Evolutionary conservation across 192 early-diverging fungal genomes (phyloP), one percentile per base, ranked within the genome.

Genomic region (Coemansia sp.): DNA sequence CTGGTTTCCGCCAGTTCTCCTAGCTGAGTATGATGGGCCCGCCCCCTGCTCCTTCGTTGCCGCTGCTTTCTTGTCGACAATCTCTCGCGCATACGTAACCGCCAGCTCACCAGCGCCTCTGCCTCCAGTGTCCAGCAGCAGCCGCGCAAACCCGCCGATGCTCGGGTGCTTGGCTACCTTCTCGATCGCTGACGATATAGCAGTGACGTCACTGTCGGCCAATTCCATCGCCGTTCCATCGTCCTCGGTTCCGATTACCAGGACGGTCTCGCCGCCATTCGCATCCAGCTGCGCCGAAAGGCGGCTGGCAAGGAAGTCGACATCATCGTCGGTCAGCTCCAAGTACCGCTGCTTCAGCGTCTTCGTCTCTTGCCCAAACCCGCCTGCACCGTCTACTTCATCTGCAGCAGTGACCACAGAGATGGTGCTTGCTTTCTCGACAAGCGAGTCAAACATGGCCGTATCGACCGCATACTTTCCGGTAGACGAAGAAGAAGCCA

Each of bases 161-260:
- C 23, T 8, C 16, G 62, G 45, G 21, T 45, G 49, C 57, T 39
- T 36, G 35, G 73, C 77, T 5, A 84, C 77, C 3, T 30, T 34
- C 39, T 75, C 60, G 11, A 89, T 60, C 0, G 87, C 85, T 0
- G 59, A n/a, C 15, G 83, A 58, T 4, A 87, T 75, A 3, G 61
- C 52, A 1, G 69, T 65, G 30, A 86, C 81, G 23, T 91, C 88
- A 10, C 56, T 57, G 16, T 83, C 70, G 0, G 66, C 69, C 34
- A 96, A 67, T 21, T 89, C 66, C 92, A 94, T 92, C 6, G 85
- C 69, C 9, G 86, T 60, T 26, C 91, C 92, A 67, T 92, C 89
- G 46, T 92, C 92, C 65, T 92, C 88, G 18, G 88, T 36, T 6
- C 93, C 92, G 51, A 94, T 74, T 71, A 93, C 92, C 30, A 95